Evolutionary conservation across 2,329 filamentous ascomycete genomes (phyloP).

Genomic region (Pyricularia sp.): DNA sequence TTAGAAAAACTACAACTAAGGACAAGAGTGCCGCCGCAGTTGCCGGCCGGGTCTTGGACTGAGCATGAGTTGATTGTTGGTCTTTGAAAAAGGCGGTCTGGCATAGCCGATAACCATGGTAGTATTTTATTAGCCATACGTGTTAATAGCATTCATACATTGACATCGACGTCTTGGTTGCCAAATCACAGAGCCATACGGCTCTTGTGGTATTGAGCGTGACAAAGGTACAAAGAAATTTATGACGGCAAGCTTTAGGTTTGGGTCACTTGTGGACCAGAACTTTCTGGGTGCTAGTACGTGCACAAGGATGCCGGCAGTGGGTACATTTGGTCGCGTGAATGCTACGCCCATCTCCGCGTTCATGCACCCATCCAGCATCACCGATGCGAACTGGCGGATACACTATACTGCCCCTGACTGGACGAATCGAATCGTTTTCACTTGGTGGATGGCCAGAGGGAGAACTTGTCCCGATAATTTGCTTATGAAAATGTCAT

Average conservation of each 20-base stretch:
- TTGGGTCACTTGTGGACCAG: neutral
- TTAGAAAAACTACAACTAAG: constrained; percentile 85
- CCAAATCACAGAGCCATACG: neutral
- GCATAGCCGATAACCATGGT: neutral
- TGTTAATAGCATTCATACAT: neutral
- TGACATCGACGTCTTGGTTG: neutral
- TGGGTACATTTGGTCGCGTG: neutral
- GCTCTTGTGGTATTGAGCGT: neutral
- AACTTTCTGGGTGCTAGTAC: neutral
- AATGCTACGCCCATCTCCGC: neutral
- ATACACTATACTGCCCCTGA: neutral
- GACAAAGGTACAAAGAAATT: neutral
- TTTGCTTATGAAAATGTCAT: too few species aligned
- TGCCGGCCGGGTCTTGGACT: constrained; percentile 66
- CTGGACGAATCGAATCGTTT: neutral
- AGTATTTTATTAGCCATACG: neutral
- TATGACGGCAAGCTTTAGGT: neutral
- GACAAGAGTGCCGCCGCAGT: constrained; percentile 67
- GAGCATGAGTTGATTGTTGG: constrained; percentile 10
- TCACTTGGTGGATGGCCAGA: neutral
- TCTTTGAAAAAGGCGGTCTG: neutral
- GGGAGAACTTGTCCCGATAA: neutral
- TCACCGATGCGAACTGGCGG: neutral
- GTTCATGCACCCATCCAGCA: neutral
- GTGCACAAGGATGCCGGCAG: neutral